Percentiles rank a stretch among this genome's conserved stretches.
Conservation (phyloP, 1,284 basidiomycete species). For the Cutaneotrichosporon cavernicola region DNA sequence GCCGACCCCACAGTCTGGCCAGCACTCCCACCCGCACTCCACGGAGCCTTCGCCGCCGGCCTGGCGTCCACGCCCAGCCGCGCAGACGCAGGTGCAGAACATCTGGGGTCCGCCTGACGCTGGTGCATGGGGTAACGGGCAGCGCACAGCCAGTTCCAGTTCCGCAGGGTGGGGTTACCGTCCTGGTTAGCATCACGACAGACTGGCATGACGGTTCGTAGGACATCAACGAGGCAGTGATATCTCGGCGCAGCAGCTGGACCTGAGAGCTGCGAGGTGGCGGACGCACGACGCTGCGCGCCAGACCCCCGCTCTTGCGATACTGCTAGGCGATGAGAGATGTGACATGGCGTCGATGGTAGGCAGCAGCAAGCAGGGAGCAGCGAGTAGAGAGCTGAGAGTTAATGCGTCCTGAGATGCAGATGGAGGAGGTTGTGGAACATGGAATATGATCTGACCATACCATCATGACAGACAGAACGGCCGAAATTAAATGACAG, state of each 20-base stretch:
- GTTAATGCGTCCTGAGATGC: neutral
- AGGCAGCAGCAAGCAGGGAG: neutral
- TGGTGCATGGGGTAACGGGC: neutral
- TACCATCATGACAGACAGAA: neutral
- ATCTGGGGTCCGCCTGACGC: slow-evolving; percentile 9
- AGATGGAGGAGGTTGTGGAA: neutral
- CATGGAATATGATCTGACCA: neutral
- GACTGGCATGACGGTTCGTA: neutral
- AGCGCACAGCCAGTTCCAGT: neutral
- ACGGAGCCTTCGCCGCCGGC: neutral
- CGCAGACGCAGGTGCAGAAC: neutral
- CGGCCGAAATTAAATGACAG: neutral
- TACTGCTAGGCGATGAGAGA: neutral
- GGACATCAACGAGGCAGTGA: neutral
- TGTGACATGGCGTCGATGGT: neutral
- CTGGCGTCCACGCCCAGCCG: neutral
- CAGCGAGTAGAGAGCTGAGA: neutral
- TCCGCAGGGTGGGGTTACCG: neutral
- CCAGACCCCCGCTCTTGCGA: neutral
- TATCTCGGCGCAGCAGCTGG: neutral
- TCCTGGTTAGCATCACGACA: neutral
- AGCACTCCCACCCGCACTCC: neutral
- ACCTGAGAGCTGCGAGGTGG: neutral
- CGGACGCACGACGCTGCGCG: neutral
- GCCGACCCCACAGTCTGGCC: neutral